These are phyloP conservation scores for Diaporthe batatas DNA, from an alignment of 2,329 filamentous ascomycete genomes.

Conservation along the genomic window DNA sequence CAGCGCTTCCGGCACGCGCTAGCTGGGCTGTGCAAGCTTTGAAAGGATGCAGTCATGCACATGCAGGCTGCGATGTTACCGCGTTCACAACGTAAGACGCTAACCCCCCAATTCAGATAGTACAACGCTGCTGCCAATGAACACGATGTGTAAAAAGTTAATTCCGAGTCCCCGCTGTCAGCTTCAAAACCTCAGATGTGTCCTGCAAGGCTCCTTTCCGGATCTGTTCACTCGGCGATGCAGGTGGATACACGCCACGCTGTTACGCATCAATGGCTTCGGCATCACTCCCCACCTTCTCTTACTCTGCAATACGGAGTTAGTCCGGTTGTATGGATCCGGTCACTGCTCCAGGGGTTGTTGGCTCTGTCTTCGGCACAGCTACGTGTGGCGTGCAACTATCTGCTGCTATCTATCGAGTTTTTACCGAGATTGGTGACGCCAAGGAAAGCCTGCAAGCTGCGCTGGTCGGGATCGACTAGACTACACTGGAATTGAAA, in stretches of 20 bases:
- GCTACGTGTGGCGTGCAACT: neutral
- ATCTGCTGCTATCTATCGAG: neutral
- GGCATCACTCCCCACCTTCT: neutral
- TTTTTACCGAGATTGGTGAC: neutral
- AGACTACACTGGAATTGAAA: neutral
- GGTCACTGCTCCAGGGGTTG: neutral
- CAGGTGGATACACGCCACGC: neutral
- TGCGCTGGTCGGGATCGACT: neutral
- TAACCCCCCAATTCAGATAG: neutral
- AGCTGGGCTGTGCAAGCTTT: neutral
- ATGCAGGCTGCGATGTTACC: neutral
- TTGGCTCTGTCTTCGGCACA: neutral
- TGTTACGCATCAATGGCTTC: neutral
- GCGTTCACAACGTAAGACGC: neutral
- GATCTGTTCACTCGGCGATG: neutral
- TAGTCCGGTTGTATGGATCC: neutral
- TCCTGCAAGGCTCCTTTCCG: neutral
- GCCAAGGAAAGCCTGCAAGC: neutral
- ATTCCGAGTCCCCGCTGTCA: neutral
- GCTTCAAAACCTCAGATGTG: neutral
- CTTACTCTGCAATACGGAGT: neutral
- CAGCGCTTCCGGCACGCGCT: neutral
- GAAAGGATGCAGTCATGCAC: slow-evolving; percentile 1
- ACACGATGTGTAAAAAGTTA: neutral
- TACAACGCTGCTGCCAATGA: neutral